Percentiles rank a stretch among this genome's conserved stretches.
Evolutionary conservation across 345 rosid species (phyloP).

Genomic region (Sonneratia caseolaris): DNA sequence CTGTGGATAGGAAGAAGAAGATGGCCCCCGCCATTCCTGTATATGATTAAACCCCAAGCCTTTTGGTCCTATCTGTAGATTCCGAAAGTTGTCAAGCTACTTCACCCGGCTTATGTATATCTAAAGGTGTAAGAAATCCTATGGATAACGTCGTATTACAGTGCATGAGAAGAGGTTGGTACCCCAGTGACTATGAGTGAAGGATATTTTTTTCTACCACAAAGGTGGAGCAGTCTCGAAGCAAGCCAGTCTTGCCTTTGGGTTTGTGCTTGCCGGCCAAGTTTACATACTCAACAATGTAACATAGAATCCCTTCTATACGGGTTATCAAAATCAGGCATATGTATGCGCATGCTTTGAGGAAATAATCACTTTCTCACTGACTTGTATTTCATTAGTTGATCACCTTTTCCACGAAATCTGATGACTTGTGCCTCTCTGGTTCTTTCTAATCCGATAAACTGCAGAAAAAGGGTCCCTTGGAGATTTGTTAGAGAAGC

Average conservation of each 20-base stretch:
- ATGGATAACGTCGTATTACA: background rate
- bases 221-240: background rate
- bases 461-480: no score
- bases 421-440: no score
- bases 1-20: slow-evolving; percentile 71
- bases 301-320: background rate
- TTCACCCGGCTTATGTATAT: background rate
- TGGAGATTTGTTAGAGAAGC: no score
- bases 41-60: slow-evolving; percentile 16
- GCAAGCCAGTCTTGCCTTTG: background rate
- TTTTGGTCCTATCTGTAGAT: background rate
- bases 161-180: background rate
- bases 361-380: background rate
- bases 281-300: background rate
- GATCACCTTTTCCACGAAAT: no score
- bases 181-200: background rate
- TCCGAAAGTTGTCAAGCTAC: background rate
- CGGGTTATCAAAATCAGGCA: background rate
- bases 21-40: slow-evolving; percentile 32
- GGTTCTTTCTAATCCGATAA: no score
- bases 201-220: background rate
- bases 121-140: background rate
- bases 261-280: background rate
- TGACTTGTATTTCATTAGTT: background rate
- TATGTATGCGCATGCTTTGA: background rate